Conservation (phyloP, 179 eudicot species). For the Drosera spatulata region DNA sequence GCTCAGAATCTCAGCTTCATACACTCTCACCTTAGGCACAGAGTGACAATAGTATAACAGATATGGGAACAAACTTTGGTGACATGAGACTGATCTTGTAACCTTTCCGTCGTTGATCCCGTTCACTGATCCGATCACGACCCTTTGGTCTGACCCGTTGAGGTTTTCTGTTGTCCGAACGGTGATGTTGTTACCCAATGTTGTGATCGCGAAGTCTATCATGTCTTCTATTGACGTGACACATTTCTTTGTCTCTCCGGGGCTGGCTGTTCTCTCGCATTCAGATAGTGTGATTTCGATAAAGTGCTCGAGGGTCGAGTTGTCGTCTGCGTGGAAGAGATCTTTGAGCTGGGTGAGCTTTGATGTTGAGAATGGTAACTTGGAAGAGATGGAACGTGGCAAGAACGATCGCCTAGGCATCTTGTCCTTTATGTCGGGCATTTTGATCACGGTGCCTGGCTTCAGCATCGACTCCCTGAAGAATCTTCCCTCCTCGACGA, state of each 20-base stretch:
- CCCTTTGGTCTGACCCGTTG: conserved; percentile 34
- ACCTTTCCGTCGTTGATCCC: conserved; percentile 63
- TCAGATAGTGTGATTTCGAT: conserved; percentile 39
- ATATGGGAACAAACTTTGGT: conserved; percentile 72
- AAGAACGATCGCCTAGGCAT: conserved; percentile 78
- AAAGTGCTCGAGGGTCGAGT: conserved; percentile 28
- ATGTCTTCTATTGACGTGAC: conserved; percentile 79
- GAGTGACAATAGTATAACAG: conserved; percentile 83
- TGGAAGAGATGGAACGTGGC: conserved; percentile 53
- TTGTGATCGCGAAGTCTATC: conserved; percentile 63
- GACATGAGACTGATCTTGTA: conserved; percentile 80
- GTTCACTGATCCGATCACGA: conserved; percentile 45
- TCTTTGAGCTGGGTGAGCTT: conserved; percentile 20
- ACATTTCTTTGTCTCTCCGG: conserved; percentile 65
- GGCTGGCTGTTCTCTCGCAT: conserved; percentile 61
- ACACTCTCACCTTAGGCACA: conserved; percentile 81
- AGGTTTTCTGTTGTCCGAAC: conserved; percentile 57
- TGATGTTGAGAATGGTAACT: conserved; percentile 51
- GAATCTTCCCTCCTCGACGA: conserved; percentile 70
- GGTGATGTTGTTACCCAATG: conserved; percentile 48
- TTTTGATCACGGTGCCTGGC: conserved; percentile 38
- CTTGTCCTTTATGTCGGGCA: conserved; percentile 72
- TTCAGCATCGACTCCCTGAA: conserved; percentile 59
- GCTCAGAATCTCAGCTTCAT: conserved; percentile 72
- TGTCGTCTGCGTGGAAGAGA: conserved; percentile 34